Evolutionary conservation across 495 filamentous ascomycete species (phyloP).

Genomic region (Aspergillus taichungensis): DNA sequence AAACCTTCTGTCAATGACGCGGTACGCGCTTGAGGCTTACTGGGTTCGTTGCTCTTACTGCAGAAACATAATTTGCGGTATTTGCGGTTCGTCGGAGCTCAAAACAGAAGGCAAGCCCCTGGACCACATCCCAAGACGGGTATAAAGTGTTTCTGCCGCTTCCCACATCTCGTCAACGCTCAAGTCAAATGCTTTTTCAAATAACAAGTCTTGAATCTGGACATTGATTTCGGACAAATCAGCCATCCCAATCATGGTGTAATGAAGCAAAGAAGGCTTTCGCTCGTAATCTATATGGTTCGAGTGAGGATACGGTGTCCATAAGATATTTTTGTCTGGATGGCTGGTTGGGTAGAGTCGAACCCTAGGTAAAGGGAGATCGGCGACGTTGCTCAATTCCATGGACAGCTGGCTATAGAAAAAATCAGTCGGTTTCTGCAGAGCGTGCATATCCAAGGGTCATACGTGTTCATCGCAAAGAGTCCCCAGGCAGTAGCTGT

Average conservation of each 20-base stretch:
- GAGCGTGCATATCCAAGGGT: not conserved
- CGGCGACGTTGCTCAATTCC: constrained; percentile 16
- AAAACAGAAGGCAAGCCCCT: constrained; percentile 14
- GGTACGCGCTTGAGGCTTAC: not conserved
- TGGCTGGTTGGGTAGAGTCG: constrained; percentile 10
- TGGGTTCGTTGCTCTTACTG: constrained; percentile 22
- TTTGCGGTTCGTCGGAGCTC: constrained; percentile 14
- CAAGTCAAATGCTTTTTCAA: constrained; percentile 13
- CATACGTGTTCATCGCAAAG: constrained; percentile 26
- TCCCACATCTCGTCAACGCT: constrained; percentile 13
- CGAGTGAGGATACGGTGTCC: constrained; percentile 34
- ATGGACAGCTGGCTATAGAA: constrained; percentile 24
- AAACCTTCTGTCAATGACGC: not conserved
- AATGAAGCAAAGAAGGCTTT: constrained; percentile 25
- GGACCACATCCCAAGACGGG: constrained; percentile 21
- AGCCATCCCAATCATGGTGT: constrained; percentile 16
- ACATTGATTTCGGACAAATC: constrained; percentile 18
- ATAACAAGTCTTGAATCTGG: constrained; percentile 21
- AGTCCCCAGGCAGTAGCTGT: constrained; percentile 28
- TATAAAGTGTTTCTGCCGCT: constrained; percentile 13
- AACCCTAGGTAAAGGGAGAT: constrained; percentile 15
- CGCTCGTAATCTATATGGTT: constrained; percentile 21
- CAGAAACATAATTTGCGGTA: constrained; percentile 29
- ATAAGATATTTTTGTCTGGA: constrained; percentile 16
- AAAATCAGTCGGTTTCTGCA: constrained; percentile 5